Evolutionary conservation across 2,329 filamentous ascomycete genomes (phyloP).

Genomic region (Lachnellula arida): DNA sequence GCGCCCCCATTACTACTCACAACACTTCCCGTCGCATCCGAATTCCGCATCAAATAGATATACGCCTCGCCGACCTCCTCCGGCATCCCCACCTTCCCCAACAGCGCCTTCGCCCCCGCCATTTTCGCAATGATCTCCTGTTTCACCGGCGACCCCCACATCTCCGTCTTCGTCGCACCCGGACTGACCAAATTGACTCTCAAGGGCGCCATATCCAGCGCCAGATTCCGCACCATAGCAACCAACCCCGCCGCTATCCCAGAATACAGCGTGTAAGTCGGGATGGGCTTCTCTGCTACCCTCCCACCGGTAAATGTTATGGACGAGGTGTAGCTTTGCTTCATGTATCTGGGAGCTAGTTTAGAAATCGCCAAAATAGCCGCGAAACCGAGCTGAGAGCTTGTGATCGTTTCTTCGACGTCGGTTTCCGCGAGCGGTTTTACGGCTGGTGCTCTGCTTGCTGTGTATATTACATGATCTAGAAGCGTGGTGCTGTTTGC

Average conservation of each 20-base stretch:
- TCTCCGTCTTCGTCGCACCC: constrained; percentile 46
- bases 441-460: not conserved
- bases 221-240: constrained; percentile 49
- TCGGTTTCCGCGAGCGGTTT: constrained; percentile 3
- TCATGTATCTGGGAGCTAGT: constrained; percentile 8
- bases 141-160: constrained; percentile 32
- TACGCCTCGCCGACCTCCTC: not conserved
- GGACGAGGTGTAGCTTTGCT: constrained; percentile 8
- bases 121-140: constrained; percentile 22
- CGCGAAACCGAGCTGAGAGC: not conserved
- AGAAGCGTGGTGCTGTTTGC: constrained; percentile 1
- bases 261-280: constrained; percentile 42
- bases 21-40: constrained; percentile 26
- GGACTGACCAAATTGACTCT: constrained; percentile 58
- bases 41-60: not conserved
- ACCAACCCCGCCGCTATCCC: constrained; percentile 45
- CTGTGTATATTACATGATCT: constrained; percentile 20
- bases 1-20: constrained; percentile 12
- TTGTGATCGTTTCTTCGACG: not conserved
- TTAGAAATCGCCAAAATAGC: constrained; percentile 9
- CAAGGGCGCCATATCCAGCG: constrained; percentile 57
- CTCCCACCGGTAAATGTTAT: constrained; percentile 18
- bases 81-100: not conserved
- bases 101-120: constrained; percentile 9
- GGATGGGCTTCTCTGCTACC: constrained; percentile 11